Conservation (phyloP, 2,329 filamentous ascomycete genomes). For the Cordyceps sp. region DNA sequence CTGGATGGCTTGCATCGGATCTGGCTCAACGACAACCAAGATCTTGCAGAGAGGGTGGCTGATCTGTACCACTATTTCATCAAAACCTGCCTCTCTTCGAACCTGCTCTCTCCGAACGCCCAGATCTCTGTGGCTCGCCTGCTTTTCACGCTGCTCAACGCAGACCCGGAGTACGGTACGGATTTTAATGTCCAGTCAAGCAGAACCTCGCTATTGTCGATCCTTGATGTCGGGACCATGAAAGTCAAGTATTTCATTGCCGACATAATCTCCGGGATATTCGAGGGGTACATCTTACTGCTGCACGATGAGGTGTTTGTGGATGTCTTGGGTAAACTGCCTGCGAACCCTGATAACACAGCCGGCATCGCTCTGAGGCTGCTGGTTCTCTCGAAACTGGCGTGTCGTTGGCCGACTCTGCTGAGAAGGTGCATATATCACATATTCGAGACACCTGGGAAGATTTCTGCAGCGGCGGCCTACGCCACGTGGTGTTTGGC, state of each 20-base stretch:
- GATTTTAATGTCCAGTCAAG: conserved; percentile 38
- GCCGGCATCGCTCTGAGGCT: conserved; percentile 81
- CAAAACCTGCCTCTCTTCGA: conserved; percentile 45
- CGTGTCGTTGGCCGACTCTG: conserved; percentile 71
- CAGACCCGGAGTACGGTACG: conserved; percentile 49
- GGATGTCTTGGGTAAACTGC: conserved; percentile 68
- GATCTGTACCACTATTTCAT: conserved; percentile 72
- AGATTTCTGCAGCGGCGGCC: conserved; percentile 42
- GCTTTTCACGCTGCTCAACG: conserved; percentile 51
- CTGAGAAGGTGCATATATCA: conserved; percentile 79
- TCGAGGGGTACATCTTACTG: conserved; percentile 66
- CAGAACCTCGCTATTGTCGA: conserved; percentile 56
- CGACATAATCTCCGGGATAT: conserved; percentile 53
- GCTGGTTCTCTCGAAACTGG: conserved; percentile 58
- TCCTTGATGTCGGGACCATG: conserved; percentile 51
- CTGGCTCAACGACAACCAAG: conserved; percentile 44
- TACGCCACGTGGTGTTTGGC: conserved; percentile 61
- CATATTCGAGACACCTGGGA: conserved; percentile 79
- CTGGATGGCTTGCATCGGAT: conserved; percentile 45
- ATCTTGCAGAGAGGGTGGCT: conserved; percentile 48
- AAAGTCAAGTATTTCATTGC: conserved; percentile 63
- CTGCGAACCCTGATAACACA: conserved; percentile 48
- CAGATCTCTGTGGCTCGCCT: conserved; percentile 52
- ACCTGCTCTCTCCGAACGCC: conserved; percentile 51
- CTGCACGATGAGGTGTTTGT: conserved; percentile 72